phyloP scores from a whole-genome alignment of 1,284 basidiomycete genomes.

The Melampsora larici-populina region DNA sequence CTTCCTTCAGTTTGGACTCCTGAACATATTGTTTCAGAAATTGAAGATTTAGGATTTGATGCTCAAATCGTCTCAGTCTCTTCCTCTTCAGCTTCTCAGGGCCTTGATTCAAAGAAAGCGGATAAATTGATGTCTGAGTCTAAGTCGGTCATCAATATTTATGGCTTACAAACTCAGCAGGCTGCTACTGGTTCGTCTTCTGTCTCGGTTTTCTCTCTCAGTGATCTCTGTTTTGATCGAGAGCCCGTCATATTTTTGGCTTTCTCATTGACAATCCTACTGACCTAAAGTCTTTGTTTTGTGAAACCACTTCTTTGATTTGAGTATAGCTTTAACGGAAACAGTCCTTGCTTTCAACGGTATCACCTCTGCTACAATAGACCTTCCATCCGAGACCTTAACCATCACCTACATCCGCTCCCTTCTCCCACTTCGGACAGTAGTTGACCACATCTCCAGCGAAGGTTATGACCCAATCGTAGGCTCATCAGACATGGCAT shows the following conservation, averaged over 20 bases:
- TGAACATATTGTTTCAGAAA: slow-evolving; percentile 76
- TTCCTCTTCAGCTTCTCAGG: slow-evolving; percentile 51
- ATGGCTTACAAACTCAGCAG: background rate
- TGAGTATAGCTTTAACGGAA: slow-evolving; percentile 18
- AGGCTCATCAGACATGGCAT: background rate
- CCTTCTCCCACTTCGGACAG: slow-evolving; percentile 20
- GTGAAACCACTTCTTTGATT: background rate
- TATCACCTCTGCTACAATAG: slow-evolving; percentile 18
- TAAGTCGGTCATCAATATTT: background rate
- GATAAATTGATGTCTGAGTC: background rate
- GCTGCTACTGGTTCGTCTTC: background rate
- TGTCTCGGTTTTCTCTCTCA: background rate
- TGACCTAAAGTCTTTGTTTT: background rate
- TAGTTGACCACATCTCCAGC: slow-evolving; percentile 31
- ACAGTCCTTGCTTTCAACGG: slow-evolving; percentile 28
- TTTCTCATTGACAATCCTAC: background rate
- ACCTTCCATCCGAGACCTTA: background rate
- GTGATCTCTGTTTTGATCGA: background rate
- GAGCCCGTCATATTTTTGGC: background rate
- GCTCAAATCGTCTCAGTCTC: slow-evolving; percentile 74
- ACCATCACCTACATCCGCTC: slow-evolving; percentile 24
- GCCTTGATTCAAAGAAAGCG: background rate
- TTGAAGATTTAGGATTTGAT: slow-evolving; percentile 86
- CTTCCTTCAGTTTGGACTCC: slow-evolving; percentile 68
- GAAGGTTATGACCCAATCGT: slow-evolving; percentile 28